Evolutionary conservation across 2,329 filamentous ascomycete genomes (phyloP), one percentile per base, ranked within the genome.

Genomic region (Bipolaris oryzae): DNA sequence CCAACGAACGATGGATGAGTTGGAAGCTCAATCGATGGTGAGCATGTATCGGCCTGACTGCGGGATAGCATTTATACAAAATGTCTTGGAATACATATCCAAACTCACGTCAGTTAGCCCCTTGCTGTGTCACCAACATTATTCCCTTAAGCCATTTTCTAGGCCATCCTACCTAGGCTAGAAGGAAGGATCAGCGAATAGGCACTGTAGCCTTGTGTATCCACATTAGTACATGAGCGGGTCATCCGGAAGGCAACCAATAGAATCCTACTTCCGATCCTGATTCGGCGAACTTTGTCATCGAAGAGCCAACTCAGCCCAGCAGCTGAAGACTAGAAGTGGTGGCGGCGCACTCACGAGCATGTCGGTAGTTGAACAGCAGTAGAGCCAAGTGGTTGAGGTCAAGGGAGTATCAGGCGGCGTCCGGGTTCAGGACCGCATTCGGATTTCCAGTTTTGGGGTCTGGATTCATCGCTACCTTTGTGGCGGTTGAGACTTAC

Each of bases 61-160:
- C 61, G 42, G 42, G 39, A 45, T 33, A 23, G 18, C 50, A 45
- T 53, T 67, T 69, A 69, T 69, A 68, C 54, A 50, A 55, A 10
- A 45, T 31, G 25, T 57, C 35, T 34, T 3, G 38, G 52, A 52
- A 41, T 43, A 45, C 28, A 2, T 21, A 11, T 42, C 23, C 43
- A 10, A 1, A 25, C 34, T 46, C 28, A 51, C 43, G n/a, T 55
- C 42, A 51, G 52, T 31, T 23, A 47, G 50, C 44, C 33, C 41
- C 44, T 53, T 44, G 18, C 31, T 18, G 44, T 51, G 47, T 51
- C 25, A 55, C 41, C 41, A 41, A 46, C 47, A 39, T 39, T 51
- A 20, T 37, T 55, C 53, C 46, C 47, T 51, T 51, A 18, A 43
- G 23, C 44, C 18, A 31, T 45, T 31, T 38, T 31, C 9, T 28